Percentiles rank a stretch among this genome's conserved stretches.
These are phyloP conservation scores for Dalbergia cultrata DNA, from an alignment of 306 rosid species.

Conservation along the genomic window DNA sequence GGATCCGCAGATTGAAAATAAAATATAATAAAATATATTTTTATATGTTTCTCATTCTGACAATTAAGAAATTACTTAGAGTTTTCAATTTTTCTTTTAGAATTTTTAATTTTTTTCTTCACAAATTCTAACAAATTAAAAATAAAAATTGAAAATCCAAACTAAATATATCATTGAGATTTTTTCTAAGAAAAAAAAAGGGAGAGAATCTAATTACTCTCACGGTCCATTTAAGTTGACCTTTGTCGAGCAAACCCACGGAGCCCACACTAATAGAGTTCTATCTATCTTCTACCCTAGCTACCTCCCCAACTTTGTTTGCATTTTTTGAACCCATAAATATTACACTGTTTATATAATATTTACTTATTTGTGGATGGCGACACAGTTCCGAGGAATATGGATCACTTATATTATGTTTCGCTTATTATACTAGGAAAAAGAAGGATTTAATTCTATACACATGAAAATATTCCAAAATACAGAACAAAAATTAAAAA, in stretches of 20 bases:
- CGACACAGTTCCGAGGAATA: constrained; percentile 44
- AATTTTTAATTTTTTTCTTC: no score
- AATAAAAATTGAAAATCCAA: no score
- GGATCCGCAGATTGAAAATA: not conserved
- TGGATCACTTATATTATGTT: constrained; percentile 12
- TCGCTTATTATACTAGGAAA: constrained; percentile 35
- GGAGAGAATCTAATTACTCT: constrained; percentile 47
- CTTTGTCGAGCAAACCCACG: constrained; percentile 41
- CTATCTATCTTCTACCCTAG: not conserved
- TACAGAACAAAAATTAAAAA: not conserved
- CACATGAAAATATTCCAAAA: constrained; percentile 55
- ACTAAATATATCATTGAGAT: no score
- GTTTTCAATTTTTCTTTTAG: no score
- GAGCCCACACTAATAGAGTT: not conserved
- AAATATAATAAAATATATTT: constrained; percentile 40
- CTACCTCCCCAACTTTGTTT: not conserved
- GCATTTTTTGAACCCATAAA: constrained; percentile 28
- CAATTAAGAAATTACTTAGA: no score
- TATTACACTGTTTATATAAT: constrained; percentile 22
- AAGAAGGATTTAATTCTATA: constrained; percentile 12
- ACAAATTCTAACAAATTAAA: no score
- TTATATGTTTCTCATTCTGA: constrained; percentile 41
- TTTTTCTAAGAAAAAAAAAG: not conserved
- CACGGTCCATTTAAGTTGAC: constrained; percentile 50
- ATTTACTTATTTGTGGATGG: constrained; percentile 25